These are phyloP conservation scores for Trichosanthes truncata DNA, from an alignment of 306 rosid genomes.

Conservation along the genomic window DNA sequence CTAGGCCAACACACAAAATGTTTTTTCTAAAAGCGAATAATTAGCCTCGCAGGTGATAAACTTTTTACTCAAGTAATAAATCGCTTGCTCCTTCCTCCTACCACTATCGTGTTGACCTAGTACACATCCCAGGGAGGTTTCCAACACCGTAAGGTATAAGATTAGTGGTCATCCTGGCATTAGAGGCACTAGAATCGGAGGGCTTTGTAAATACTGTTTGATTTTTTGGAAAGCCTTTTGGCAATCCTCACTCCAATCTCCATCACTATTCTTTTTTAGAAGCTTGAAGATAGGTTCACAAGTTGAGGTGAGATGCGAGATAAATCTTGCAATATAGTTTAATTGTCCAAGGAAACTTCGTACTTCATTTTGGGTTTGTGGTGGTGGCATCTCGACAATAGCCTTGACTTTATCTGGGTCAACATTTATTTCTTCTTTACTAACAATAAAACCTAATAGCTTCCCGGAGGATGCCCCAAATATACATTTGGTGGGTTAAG, in stretches of 20 bases:
- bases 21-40: not conserved
- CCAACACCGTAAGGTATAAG: not conserved
- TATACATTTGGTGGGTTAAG: not conserved
- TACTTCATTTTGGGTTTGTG: not conserved
- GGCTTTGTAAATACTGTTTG: not conserved
- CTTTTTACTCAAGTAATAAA: no score
- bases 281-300: not conserved
- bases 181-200: no score
- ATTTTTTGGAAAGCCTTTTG: not conserved
- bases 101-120: not conserved
- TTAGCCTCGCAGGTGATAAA: not conserved
- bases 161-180: not conserved
- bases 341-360: not conserved
- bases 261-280: not conserved
- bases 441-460: not conserved
- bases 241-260: not conserved
- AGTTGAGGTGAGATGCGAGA: not conserved
- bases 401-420: no score
- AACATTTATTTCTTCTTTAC: not conserved
- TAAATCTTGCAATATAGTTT: not conserved
- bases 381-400: not conserved
- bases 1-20: not conserved
- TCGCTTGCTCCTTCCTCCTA: not conserved
- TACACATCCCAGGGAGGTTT: not conserved
- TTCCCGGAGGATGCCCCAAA: no score